Evolutionary conservation across 371 early-diverging fungal species (phyloP).

Genomic region (Mucor lusitanicus): DNA sequence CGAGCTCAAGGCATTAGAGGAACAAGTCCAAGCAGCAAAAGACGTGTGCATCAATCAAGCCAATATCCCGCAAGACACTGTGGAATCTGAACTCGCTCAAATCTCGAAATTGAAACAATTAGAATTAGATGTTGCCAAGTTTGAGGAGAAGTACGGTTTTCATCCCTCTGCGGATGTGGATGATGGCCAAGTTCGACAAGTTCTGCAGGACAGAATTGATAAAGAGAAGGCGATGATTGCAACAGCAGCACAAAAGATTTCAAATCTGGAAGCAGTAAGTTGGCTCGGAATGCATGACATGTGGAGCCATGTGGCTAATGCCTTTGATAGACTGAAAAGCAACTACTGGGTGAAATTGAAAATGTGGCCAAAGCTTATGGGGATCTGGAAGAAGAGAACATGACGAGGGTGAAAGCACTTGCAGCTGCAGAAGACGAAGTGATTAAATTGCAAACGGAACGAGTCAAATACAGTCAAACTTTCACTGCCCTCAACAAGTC

Average conservation of each 20-base stretch:
- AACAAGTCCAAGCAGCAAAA: constrained; percentile 9
- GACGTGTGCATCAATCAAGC: background rate
- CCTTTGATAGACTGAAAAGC: constrained; percentile 44
- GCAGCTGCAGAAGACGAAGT: constrained; percentile 78
- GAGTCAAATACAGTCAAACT: constrained; percentile 44
- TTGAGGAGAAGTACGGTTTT: constrained; percentile 22
- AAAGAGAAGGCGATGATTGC: constrained; percentile 13
- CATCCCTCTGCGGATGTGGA: constrained; percentile 13
- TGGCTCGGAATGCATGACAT: no score
- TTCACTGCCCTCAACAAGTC: constrained; percentile 40
- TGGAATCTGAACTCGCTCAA: constrained; percentile 7
- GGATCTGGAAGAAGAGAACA: constrained; percentile 79
- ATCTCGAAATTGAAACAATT: constrained; percentile 10
- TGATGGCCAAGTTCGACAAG: constrained; percentile 9
- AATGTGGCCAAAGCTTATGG: constrained; percentile 78
- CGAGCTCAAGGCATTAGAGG: constrained; percentile 13
- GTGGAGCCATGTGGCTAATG: no score
- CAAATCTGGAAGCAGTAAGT: constrained; percentile 16
- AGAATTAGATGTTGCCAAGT: constrained; percentile 15
- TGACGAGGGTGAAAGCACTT: constrained; percentile 72
- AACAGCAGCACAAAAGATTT: constrained; percentile 14
- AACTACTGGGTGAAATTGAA: constrained; percentile 79
- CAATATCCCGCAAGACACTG: background rate
- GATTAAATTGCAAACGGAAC: constrained; percentile 69
- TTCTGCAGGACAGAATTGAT: constrained; percentile 36